These are phyloP conservation scores for Eucalyptus sp. DNA, from an alignment of 345 rosid species.

Conservation along the genomic window DNA sequence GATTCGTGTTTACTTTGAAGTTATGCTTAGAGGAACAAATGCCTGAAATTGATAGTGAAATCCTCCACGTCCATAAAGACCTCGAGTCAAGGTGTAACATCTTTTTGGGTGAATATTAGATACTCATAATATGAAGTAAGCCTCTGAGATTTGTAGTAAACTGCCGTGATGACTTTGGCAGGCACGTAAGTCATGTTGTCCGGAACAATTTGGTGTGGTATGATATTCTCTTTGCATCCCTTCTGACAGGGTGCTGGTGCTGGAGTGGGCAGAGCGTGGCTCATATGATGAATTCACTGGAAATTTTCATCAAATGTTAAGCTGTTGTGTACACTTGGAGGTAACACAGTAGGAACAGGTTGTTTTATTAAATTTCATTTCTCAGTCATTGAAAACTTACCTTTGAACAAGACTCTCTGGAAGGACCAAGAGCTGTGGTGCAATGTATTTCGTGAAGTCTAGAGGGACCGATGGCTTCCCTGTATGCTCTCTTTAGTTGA, in stretches of 20 bases:
- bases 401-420: background rate
- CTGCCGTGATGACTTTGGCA: background rate
- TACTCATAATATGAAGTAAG: background rate
- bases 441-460: background rate
- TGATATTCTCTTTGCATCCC: background rate
- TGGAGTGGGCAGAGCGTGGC: conserved; percentile 33
- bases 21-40: background rate
- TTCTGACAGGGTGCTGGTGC: conserved; percentile 28
- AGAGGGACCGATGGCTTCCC: background rate
- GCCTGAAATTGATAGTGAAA: background rate
- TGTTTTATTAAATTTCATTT: background rate
- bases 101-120: background rate
- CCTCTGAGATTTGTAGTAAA: background rate
- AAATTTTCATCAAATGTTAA: background rate
- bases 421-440: background rate
- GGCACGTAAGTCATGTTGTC: background rate
- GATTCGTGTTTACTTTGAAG: background rate
- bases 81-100: background rate
- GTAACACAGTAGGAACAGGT: conserved; percentile 6
- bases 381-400: background rate
- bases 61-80: background rate
- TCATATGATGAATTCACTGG: conserved; percentile 2
- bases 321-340: conserved; percentile 24
- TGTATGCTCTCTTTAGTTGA: background rate
- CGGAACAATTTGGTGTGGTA: background rate